Evolutionary conservation across 257 asterid genomes (phyloP), one percentile per base, ranked within the genome.

Genomic region (Scutellaria baicalensis): DNA sequence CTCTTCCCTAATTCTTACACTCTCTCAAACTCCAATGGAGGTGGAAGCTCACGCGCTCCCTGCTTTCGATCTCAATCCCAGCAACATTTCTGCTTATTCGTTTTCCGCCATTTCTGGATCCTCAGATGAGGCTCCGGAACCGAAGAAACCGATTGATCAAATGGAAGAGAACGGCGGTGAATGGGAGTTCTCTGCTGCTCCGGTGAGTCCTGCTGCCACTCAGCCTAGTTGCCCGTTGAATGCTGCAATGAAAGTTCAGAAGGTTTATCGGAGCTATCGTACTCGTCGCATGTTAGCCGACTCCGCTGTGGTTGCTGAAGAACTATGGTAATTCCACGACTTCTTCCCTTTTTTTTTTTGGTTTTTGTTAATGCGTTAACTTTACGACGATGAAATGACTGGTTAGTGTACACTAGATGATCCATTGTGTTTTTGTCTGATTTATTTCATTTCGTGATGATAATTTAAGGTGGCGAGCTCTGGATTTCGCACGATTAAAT

Each of bases 201-300:
- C 58, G 65, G 62, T 21, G 51, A 65, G 21, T 51, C 18, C 80
- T n/a, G 76, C 18, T 0, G 79, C 70, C 72, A 6, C 65, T 23
- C 54, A 17, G 52, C 60, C 60, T 18, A 74, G 77, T 48, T 79
- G 75, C 56, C 44, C 81, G 27, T 75, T 73, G 55, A 59, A 43
- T 61, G 96, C 99, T 14, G 98, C 96, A 27, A 89, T 81, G 96
- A 84, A 68, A 70, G 71, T 93, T 36, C 99, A 91, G 88, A 93
- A 93, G 90, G 93, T 80, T 54, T 93, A 93, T 61, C 76, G 97
- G 77, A 75, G 99, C 54, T 91, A 93, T 36, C 95, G 97, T 36
- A 93, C 97, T 5, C 89, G 96, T 63, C 96, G 99, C 71, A 93
- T 87, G 97, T 79, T 91, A 77, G 99, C 99, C 0, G 99, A 93